A percentile compares a stretch with the other conserved stretches of the same genome.
These are phyloP conservation scores for Acer campestre DNA, from an alignment of 345 rosid genomes.

Conservation along the genomic window DNA sequence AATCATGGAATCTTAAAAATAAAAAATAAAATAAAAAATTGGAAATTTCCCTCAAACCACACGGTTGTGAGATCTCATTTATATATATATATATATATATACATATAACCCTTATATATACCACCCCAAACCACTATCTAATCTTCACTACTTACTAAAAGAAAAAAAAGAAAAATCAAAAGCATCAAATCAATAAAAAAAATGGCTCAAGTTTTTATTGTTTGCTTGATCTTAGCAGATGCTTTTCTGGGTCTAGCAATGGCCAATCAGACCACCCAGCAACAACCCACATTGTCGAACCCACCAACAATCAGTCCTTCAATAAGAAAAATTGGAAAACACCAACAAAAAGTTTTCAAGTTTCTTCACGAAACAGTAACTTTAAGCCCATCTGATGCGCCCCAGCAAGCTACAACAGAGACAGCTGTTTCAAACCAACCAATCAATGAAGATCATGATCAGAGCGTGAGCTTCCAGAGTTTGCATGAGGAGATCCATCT, in stretches of 20 bases:
- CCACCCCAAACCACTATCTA: background rate
- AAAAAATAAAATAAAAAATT: background rate
- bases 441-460: conserved; percentile 11
- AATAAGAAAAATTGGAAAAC: conserved; percentile 53
- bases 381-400: conserved; percentile 30
- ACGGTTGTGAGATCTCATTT: conserved; percentile 25
- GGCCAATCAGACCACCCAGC: conserved; percentile 17
- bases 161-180: background rate
- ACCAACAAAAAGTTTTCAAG: conserved; percentile 4
- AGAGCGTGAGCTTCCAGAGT: conserved; percentile 21
- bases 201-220: conserved; percentile 34
- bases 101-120: conserved; percentile 9
- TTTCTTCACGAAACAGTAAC: conserved; percentile 7
- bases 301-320: conserved; percentile 24
- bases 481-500: conserved; percentile 25
- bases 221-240: conserved; percentile 34
- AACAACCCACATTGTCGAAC: conserved; percentile 7
- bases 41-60: conserved; percentile 50
- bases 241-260: conserved; percentile 34
- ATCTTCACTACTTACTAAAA: conserved; percentile 2
- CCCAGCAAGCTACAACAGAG: background rate
- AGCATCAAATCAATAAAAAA: background rate
- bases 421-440: conserved; percentile 16
- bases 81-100: background rate
- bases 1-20: conserved; percentile 18